A percentile compares a stretch with the other conserved stretches of the same genome.
Evolutionary conservation across 768 basidiomycete species (phyloP).

Genomic region (Boletus pseudopeckii): DNA sequence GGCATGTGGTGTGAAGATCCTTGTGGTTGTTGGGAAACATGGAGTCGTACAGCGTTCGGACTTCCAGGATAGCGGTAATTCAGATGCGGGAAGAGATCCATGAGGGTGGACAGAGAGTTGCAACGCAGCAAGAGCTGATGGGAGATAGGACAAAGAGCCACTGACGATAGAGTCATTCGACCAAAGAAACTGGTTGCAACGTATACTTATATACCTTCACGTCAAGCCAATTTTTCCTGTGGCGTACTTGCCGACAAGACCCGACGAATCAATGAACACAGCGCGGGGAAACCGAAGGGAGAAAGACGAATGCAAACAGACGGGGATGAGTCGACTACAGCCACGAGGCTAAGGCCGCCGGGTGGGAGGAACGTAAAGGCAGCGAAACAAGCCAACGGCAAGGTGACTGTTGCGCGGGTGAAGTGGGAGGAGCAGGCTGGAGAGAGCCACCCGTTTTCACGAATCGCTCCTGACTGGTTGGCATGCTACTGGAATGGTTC

Average conservation of each 20-base stretch:
- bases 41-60: background rate
- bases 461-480: slow-evolving; percentile 5
- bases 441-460: background rate
- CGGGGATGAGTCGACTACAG: background rate
- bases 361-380: slow-evolving; percentile 11
- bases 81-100: slow-evolving; percentile 16
- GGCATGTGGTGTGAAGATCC: background rate
- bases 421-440: background rate
- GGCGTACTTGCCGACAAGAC: slow-evolving; percentile 3
- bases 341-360: slow-evolving; percentile 15
- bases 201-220: slow-evolving; percentile 20
- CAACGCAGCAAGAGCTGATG: background rate
- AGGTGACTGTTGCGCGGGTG: background rate
- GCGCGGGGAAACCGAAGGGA: slow-evolving; percentile 4
- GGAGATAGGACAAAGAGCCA: background rate
- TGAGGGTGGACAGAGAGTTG: background rate
- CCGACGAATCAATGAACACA: slow-evolving; percentile 7
- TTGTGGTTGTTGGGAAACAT: slow-evolving; percentile 2
- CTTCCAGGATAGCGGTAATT: slow-evolving; percentile 16
- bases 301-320: background rate
- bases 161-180: background rate
- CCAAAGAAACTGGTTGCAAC: background rate
- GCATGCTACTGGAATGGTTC: slow-evolving; percentile 5
- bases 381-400: background rate
- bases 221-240: background rate